A percentile compares a stretch with the other conserved stretches of the same genome.
These are phyloP conservation scores for Polysphondylium violaceum DNA, from an alignment of 78 protist genomes.

Conservation along the genomic window DNA sequence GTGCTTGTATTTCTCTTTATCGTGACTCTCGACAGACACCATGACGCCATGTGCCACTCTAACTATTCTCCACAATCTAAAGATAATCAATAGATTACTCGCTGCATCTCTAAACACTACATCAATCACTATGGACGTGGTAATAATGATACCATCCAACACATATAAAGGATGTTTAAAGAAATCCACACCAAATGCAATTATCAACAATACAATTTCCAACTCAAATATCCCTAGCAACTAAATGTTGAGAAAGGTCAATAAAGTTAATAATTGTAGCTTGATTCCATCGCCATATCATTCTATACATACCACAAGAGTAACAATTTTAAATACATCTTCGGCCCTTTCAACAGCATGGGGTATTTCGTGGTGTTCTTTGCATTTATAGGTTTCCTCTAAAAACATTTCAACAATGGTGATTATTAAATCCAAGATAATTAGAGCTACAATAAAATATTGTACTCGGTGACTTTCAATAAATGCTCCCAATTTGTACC, in stretches of 20 bases:
- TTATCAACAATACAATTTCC: background rate
- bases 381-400: slow-evolving; percentile 39
- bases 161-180: slow-evolving; percentile 20
- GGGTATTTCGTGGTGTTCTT: slow-evolving; percentile 21
- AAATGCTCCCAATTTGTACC: background rate
- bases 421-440: background rate
- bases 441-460: slow-evolving; percentile 10
- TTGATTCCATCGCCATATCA: background rate
- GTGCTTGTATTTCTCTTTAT: background rate
- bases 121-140: slow-evolving; percentile 13
- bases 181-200: slow-evolving; percentile 40
- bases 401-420: background rate
- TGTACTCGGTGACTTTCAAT: slow-evolving; percentile 15
- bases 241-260: background rate
- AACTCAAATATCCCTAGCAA: slow-evolving; percentile 6
- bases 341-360: slow-evolving; percentile 22
- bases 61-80: slow-evolving; percentile 25
- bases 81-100: slow-evolving; percentile 1
- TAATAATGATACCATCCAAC: slow-evolving; percentile 9
- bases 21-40: slow-evolving; percentile 6
- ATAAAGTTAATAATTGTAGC: background rate
- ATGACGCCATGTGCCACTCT: slow-evolving; percentile 38
- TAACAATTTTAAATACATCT: background rate
- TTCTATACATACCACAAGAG: background rate
- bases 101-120: slow-evolving; percentile 17